These are phyloP conservation scores for Yamadazyma conglobata DNA, from an alignment of 1,139 yeast species.

Conservation along the genomic window DNA sequence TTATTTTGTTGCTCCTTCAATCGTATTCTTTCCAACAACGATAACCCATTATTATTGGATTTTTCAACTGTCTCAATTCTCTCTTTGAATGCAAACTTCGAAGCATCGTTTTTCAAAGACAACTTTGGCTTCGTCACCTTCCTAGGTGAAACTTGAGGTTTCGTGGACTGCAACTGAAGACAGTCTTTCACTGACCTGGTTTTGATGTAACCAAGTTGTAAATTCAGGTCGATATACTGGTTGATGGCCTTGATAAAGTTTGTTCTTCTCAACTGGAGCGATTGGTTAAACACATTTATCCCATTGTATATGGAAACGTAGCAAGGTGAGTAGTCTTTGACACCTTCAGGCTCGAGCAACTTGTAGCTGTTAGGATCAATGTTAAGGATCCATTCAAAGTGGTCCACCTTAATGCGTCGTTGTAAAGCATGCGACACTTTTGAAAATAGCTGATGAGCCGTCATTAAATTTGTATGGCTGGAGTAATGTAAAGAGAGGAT, in stretches of 20 bases:
- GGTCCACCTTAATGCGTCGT: constrained; percentile 12
- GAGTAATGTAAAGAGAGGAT: constrained; percentile 15
- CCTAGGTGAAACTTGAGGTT: constrained; percentile 14
- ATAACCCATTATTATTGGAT: constrained; percentile 24
- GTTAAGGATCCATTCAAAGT: constrained; percentile 11
- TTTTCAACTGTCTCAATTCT: constrained; percentile 21
- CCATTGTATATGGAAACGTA: constrained; percentile 11
- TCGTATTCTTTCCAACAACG: constrained; percentile 41
- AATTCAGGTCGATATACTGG: constrained; percentile 48
- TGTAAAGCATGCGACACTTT: constrained; percentile 10
- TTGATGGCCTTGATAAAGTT: constrained; percentile 59
- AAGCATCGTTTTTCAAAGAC: constrained; percentile 23
- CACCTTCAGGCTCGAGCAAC: constrained; percentile 10
- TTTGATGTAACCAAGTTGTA: constrained; percentile 9
- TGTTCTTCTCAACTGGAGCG: constrained; percentile 36
- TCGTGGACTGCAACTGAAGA: constrained; percentile 6
- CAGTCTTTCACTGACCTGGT: constrained; percentile 7
- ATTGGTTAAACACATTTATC: constrained; percentile 10
- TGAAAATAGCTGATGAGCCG: constrained; percentile 15
- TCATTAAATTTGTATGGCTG: constrained; percentile 11
- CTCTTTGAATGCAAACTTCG: constrained; percentile 30
- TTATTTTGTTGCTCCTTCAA: constrained; percentile 28
- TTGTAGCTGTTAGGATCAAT: constrained; percentile 12
- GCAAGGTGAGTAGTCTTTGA: constrained; percentile 16
- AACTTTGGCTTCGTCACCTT: constrained; percentile 21